Conservation (phyloP, 164 flowering plant species). For the Vitis amurensis region DNA sequence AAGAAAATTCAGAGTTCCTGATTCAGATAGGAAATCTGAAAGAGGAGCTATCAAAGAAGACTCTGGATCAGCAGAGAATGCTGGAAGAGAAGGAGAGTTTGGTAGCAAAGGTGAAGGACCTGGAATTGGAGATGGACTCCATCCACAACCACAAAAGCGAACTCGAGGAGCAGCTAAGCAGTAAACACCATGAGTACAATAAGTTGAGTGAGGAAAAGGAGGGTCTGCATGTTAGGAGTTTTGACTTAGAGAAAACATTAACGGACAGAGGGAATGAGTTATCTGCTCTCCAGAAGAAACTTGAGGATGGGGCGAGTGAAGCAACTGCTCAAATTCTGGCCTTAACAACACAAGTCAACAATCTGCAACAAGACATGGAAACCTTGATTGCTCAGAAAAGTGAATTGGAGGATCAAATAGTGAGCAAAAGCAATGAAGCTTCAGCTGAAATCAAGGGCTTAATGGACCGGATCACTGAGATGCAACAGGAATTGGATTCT, state of each 20-base stretch:
- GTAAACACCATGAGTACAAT: conserved; percentile 21
- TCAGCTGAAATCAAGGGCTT: conserved; percentile 23
- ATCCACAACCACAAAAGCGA: conserved; percentile 28
- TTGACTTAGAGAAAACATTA: conserved; percentile 33
- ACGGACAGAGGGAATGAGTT: conserved; percentile 35
- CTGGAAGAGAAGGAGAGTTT: conserved; percentile 38
- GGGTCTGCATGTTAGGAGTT: conserved; percentile 25
- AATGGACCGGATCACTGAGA: conserved; percentile 20
- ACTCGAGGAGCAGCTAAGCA: conserved; percentile 32
- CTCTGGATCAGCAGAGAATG: conserved; percentile 28
- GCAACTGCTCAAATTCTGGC: conserved; percentile 30
- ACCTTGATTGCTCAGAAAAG: conserved; percentile 25
- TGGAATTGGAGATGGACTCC: conserved; percentile 33
- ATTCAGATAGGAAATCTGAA: conserved; percentile 40
- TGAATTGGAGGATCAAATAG: conserved; percentile 37
- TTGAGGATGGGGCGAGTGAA: conserved; percentile 23
- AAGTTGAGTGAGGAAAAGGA: conserved; percentile 37
- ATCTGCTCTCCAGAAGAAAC: conserved; percentile 30
- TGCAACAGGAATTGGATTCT: conserved; percentile 31
- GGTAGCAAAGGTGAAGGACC: conserved; percentile 16
- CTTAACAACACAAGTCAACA: conserved; percentile 22
- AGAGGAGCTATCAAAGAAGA: conserved; percentile 41
- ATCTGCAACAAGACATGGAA: conserved; percentile 21
- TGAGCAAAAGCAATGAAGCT: conserved; percentile 29
- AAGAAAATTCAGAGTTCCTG: conserved; percentile 35